Conservation (phyloP, 2,329 filamentous ascomycete genomes). For the Ophiocordyceps polyrhachis-furcata region DNA sequence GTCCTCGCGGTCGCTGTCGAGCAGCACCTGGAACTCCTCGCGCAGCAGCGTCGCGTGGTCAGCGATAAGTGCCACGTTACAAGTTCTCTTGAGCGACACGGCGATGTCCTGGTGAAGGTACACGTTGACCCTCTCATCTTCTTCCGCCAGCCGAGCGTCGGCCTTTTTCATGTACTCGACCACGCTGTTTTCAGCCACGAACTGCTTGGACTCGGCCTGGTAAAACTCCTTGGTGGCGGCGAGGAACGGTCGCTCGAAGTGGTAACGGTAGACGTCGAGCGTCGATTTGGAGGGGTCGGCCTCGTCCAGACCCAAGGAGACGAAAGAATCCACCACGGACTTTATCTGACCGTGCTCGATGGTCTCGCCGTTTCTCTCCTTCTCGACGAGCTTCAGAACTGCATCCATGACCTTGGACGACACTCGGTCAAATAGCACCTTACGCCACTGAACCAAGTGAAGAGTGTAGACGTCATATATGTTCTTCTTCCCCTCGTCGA, state of each 20-base stretch:
- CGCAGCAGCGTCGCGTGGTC: slow-evolving; percentile 73
- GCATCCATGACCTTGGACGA: slow-evolving; percentile 85
- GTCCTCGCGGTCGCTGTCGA: slow-evolving; percentile 87
- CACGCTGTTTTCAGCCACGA: slow-evolving; percentile 89
- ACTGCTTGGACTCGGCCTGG: slow-evolving; percentile 77
- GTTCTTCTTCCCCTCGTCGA: slow-evolving; percentile 96
- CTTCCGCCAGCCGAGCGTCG: slow-evolving; percentile 70
- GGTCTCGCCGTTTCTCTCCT: slow-evolving; percentile 91
- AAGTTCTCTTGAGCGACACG: slow-evolving; percentile 64
- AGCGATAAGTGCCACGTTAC: slow-evolving; percentile 75
- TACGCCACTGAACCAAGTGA: slow-evolving; percentile 88
- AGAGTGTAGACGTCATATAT: slow-evolving; percentile 97
- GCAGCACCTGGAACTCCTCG: slow-evolving; percentile 85
- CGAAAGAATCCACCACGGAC: slow-evolving; percentile 88
- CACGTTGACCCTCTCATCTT: slow-evolving; percentile 81
- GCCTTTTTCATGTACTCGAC: slow-evolving; percentile 99
- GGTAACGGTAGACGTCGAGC: slow-evolving; percentile 79
- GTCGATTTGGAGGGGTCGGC: slow-evolving; percentile 85
- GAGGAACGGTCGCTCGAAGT: slow-evolving; percentile 88
- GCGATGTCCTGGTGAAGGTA: slow-evolving; percentile 88
- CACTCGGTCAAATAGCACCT: slow-evolving; percentile 72
- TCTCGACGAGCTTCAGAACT: slow-evolving; percentile 87
- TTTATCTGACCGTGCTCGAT: slow-evolving; percentile 97
- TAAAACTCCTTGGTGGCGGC: slow-evolving; percentile 74
- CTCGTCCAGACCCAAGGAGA: slow-evolving; percentile 87